phyloP scores from a whole-genome alignment of 768 basidiomycete genomes.

The Leccinum imitatum region DNA sequence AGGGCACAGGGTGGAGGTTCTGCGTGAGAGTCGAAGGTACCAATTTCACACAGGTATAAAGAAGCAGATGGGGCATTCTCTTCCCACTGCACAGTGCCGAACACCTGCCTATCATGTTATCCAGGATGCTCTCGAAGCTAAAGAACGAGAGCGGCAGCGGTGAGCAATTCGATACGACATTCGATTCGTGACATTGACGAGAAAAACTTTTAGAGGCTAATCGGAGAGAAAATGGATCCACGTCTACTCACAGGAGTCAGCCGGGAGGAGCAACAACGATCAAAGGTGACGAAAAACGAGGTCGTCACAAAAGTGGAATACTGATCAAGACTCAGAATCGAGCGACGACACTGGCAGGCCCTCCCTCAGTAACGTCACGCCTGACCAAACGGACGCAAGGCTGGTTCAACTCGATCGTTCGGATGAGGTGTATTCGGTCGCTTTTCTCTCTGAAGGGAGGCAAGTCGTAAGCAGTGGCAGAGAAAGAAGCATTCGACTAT shows the following conservation, averaged over 20 bases:
- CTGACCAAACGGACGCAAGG: neutral
- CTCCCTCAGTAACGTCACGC: neutral
- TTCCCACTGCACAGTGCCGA: neutral
- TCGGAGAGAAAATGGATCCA: neutral
- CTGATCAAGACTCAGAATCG: neutral
- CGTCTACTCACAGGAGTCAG: neutral
- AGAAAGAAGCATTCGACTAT: neutral
- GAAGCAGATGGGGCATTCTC: neutral
- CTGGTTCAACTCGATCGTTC: neutral
- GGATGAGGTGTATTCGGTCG: neutral
- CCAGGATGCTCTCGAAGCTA: neutral
- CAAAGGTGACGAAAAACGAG: neutral
- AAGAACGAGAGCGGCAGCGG: neutral
- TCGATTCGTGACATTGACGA: neutral
- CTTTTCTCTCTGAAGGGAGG: neutral
- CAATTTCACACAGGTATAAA: no score
- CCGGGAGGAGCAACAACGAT: neutral
- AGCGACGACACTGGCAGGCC: neutral
- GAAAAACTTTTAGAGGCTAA: neutral
- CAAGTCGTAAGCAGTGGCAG: neutral
- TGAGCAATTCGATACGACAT: neutral
- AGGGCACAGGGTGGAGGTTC: no score
- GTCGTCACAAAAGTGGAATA: neutral
- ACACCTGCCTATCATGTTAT: neutral
- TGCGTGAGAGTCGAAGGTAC: neutral